Evolutionary conservation across 2,329 filamentous ascomycete genomes (phyloP).

Genomic region (Parafenestella ontariensis): DNA sequence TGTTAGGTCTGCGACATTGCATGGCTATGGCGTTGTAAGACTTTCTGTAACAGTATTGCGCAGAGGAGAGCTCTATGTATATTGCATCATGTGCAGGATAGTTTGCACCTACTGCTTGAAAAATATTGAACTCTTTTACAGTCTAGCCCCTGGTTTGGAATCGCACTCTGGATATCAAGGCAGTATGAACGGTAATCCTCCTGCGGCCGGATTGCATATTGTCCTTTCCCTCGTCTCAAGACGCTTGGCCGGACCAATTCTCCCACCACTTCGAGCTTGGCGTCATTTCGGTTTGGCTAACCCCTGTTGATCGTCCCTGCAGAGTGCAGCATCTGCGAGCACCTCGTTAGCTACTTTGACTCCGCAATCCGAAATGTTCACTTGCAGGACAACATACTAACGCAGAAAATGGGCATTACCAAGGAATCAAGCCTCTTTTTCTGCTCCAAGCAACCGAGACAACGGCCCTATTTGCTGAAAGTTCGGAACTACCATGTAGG

Average conservation of each 20-base stretch:
- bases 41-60: conserved; percentile 18
- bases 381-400: not conserved
- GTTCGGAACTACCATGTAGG: not conserved
- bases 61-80: not conserved
- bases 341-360: too few species aligned
- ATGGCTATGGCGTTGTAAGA: conserved; percentile 20
- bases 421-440: not conserved
- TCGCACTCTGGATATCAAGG: not conserved
- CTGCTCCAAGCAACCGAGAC: not conserved
- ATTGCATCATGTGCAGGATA: not conserved
- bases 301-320: not conserved
- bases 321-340: not conserved
- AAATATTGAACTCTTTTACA: not conserved
- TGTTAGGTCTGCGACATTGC: not conserved
- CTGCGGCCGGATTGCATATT: not conserved
- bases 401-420: not conserved
- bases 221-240: not conserved
- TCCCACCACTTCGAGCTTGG: not conserved
- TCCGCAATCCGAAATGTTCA: too few species aligned
- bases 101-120: not conserved
- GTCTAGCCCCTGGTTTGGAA: not conserved
- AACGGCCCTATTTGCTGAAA: not conserved
- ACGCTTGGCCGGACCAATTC: not conserved
- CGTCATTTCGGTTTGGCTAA: not conserved
- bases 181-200: not conserved